A percentile compares a stretch with the other conserved stretches of the same genome.
Evolutionary conservation across 768 basidiomycete species (phyloP).

Genomic region (Suillus decipiens): DNA sequence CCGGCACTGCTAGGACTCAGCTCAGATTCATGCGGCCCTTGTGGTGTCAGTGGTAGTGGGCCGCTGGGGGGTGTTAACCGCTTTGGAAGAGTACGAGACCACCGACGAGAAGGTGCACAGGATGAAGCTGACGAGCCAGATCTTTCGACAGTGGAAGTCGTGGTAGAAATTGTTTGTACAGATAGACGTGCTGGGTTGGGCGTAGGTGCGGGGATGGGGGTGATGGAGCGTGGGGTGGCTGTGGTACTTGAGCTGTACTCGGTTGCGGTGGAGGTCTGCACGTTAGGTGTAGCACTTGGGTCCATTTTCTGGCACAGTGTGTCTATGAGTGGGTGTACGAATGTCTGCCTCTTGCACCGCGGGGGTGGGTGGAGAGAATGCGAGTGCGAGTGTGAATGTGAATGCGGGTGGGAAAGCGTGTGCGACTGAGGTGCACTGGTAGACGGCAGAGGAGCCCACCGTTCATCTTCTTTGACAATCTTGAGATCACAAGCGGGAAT

Average conservation of each 20-base stretch:
- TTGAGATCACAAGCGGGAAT: constrained; percentile 35
- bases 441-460: constrained; percentile 10
- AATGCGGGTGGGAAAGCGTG: constrained; percentile 21
- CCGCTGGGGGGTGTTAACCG: constrained; percentile 59
- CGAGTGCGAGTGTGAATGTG: constrained; percentile 32
- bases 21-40: constrained; percentile 34
- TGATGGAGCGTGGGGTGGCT: background rate
- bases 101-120: constrained; percentile 40
- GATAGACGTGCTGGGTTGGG: constrained; percentile 1
- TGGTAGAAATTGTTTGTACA: background rate
- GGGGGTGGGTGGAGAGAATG: constrained; percentile 39
- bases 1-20: constrained; percentile 31
- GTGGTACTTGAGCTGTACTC: background rate
- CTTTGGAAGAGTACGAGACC: constrained; percentile 57
- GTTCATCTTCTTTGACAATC: constrained; percentile 41
- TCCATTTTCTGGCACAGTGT: constrained; percentile 24
- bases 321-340: constrained; percentile 5
- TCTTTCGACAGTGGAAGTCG: constrained; percentile 28
- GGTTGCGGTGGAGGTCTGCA: constrained; percentile 4
- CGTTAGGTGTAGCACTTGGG: constrained; percentile 17
- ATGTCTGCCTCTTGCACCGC: constrained; percentile 26
- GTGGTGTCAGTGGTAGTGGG: constrained; percentile 40
- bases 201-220: background rate
- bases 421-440: constrained; percentile 28
- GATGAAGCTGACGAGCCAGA: constrained; percentile 14